These are phyloP conservation scores for Acanthamoeba lenticulata DNA, from an alignment of 208 protist species.

Conservation along the genomic window DNA sequence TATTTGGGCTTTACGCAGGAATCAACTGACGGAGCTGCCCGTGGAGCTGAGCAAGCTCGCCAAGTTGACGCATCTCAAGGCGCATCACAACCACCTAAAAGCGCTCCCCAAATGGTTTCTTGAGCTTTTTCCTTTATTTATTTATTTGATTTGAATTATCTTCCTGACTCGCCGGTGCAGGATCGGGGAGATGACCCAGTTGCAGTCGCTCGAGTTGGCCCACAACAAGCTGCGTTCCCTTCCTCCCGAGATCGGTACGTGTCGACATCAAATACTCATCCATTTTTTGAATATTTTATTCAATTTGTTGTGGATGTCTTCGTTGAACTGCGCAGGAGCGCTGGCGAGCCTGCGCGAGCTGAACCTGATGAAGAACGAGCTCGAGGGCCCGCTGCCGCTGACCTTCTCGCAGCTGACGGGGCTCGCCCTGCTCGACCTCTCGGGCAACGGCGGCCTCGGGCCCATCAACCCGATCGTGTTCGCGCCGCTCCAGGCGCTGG, in stretches of 20 bases:
- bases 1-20: neutral
- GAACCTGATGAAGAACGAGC: constrained; percentile 7
- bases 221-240: neutral
- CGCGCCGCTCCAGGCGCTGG: constrained; percentile 6
- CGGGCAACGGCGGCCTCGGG: constrained; percentile 6
- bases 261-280: too few species aligned
- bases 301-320: neutral
- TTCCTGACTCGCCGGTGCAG: neutral
- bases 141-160: neutral
- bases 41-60: neutral
- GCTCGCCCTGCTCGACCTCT: constrained; percentile 11
- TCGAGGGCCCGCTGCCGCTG: neutral
- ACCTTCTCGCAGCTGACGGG: constrained; percentile 14
- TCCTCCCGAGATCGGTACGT: neutral
- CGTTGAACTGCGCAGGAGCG: neutral
- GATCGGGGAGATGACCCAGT: neutral
- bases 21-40: neutral
- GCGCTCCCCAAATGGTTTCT: neutral
- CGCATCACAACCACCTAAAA: neutral
- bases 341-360: neutral
- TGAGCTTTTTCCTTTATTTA: neutral
- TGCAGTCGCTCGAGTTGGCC: neutral
- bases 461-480: constrained; percentile 17
- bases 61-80: neutral
- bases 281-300: neutral